Conservation (phyloP, 768 basidiomycete species). For the Xanthoconium stramineum region DNA sequence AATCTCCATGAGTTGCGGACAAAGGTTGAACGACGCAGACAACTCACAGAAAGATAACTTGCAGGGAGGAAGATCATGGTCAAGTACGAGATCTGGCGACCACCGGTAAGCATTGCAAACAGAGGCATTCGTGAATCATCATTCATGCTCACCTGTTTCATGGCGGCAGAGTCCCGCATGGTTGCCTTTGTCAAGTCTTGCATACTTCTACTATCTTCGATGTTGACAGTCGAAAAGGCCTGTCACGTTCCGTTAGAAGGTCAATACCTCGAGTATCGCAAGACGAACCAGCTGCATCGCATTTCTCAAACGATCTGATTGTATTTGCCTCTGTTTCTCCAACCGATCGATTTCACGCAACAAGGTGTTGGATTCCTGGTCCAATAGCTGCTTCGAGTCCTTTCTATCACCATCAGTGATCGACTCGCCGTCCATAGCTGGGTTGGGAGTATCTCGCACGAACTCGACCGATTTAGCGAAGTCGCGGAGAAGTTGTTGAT, state of each 20-base stretch:
- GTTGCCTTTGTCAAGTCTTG: constrained; percentile 47
- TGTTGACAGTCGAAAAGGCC: constrained; percentile 62
- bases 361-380: constrained; percentile 20
- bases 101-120: not conserved
- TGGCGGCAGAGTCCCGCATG: constrained; percentile 39
- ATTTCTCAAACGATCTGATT: constrained; percentile 30
- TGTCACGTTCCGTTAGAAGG: constrained; percentile 17
- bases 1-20: constrained; percentile 1
- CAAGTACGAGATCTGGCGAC: constrained; percentile 48
- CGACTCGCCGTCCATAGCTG: constrained; percentile 35
- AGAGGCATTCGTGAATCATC: not conserved
- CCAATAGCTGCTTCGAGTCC: constrained; percentile 9
- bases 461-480: constrained; percentile 52
- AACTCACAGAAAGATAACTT: constrained; percentile 37
- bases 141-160: constrained; percentile 29
- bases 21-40: too few species aligned
- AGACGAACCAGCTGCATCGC: constrained; percentile 30
- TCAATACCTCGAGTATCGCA: not conserved
- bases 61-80: constrained; percentile 63
- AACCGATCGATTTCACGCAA: constrained; percentile 45
- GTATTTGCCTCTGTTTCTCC: constrained; percentile 25
- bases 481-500: constrained; percentile 51
- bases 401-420: constrained; percentile 10
- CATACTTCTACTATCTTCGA: constrained; percentile 54
- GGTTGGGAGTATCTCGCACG: constrained; percentile 47